Conservation (phyloP, 2,329 filamentous ascomycete species). For the Pseudogymnoascus sp. region DNA sequence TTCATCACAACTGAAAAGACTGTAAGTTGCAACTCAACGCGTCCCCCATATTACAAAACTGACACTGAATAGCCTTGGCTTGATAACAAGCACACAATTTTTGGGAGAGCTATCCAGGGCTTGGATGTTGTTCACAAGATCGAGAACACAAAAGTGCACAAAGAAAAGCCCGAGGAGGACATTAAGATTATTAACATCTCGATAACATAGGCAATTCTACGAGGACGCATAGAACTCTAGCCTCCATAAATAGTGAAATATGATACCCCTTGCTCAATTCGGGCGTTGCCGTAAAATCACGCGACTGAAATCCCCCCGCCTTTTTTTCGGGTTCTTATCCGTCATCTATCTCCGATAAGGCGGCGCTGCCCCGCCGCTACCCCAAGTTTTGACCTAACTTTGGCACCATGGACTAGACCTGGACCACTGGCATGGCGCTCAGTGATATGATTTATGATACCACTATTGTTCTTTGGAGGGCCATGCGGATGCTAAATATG, state of each 20-base stretch:
- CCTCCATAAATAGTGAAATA: neutral
- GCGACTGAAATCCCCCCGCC: neutral
- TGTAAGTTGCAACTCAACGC: conserved; percentile 39
- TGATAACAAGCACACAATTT: conserved; percentile 93
- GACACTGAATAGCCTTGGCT: conserved; percentile 62
- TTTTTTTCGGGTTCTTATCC: conserved; percentile 1
- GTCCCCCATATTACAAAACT: conserved; percentile 12
- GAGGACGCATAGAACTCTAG: neutral
- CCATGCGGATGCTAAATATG: neutral
- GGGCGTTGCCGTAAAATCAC: neutral
- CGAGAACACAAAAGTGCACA: conserved; percentile 77
- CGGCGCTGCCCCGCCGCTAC: neutral
- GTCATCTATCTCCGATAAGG: neutral
- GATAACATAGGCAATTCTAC: conserved; percentile 21
- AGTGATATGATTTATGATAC: conserved; percentile 4
- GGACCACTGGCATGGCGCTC: neutral
- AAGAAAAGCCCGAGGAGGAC: conserved; percentile 92
- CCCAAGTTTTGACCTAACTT: neutral
- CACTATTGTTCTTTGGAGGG: neutral
- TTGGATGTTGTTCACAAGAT: conserved; percentile 94
- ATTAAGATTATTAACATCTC: conserved; percentile 91
- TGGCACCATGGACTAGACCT: neutral
- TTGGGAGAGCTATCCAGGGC: conserved; percentile 81
- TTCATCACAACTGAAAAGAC: conserved; percentile 98
- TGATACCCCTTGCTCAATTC: conserved; percentile 1